Evolutionary conservation across 2,329 filamentous ascomycete species (phyloP), one percentile per base, ranked within the genome.

Genomic region (Rhytidhysteron rufulum): DNA sequence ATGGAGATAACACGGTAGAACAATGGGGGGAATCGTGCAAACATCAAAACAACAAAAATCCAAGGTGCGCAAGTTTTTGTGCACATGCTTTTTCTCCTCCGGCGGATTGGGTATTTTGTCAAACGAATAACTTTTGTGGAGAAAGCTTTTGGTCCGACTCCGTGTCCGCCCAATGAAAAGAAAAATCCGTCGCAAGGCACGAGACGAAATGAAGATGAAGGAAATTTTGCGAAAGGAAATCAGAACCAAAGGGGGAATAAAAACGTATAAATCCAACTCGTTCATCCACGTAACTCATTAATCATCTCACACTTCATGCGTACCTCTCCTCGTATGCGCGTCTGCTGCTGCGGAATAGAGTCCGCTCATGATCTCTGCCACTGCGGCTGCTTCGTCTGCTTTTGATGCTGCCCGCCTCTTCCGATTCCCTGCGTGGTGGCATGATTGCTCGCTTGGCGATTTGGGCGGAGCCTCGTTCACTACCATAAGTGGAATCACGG

Each of bases 351-450:
- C 55, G 57, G 40, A 59, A 47, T 31, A 51, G 44, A 30, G 49
- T 53, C 44, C 52, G 51, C 17, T 58, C 54, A 24, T 40, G 42
- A 7, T 58, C 54, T 39, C 55, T 55, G 40, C 54, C 54, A 35
- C 43, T 51, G 22, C 53, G 57, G 34, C 45, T 45, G 43, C 54
- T 57, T 39, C 55, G 54, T 24, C 39, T 46, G 47, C 57, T 63
- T 33, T 47, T 39, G 38, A 60, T 49, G 8, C 54, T 59, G n/a
- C n/a, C n/a, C 15, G 40, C 31, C 35, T 64, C 62, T 39, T 64
- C 62, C 10, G 48, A 47, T 10, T 62, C 55, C 39, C 58, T 50
- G 44, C 62, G 13, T 48, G 16, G 49, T 35, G 31, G 50, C 37
- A 33, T 36, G 45, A 8, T 48, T 39, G 17, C 50, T 33, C 19